Conservation (phyloP, 352 stramenopile species). For the Blastocystis sp. region DNA sequence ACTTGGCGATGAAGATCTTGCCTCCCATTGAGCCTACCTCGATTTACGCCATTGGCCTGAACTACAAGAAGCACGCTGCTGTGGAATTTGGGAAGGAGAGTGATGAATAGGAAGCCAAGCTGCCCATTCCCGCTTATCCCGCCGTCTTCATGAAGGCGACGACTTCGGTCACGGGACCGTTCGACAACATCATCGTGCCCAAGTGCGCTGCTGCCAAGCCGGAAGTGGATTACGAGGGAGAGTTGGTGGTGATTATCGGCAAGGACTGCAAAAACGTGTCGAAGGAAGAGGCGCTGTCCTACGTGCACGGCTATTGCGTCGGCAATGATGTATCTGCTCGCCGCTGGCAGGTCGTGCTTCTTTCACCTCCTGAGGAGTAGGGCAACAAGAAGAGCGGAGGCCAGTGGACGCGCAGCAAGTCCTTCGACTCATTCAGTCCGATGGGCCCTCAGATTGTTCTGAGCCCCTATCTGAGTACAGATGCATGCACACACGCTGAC, state of each 20-base stretch:
- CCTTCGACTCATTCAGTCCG: slow-evolving; percentile 85
- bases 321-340: slow-evolving; percentile 79
- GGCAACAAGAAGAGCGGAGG: slow-evolving; percentile 77
- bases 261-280: slow-evolving; percentile 80
- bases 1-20: slow-evolving; percentile 73
- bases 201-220: slow-evolving; percentile 70
- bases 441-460: slow-evolving; percentile 82
- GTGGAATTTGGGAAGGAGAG: slow-evolving; percentile 52
- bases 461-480: slow-evolving; percentile 70
- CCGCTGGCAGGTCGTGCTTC: slow-evolving; percentile 77
- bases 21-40: slow-evolving; percentile 79
- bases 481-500: neutral
- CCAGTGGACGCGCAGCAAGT: slow-evolving; percentile 84
- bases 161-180: slow-evolving; percentile 79
- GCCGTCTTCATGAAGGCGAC: slow-evolving; percentile 84
- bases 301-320: slow-evolving; percentile 81
- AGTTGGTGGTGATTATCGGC: slow-evolving; percentile 83
- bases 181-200: slow-evolving; percentile 80
- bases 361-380: neutral
- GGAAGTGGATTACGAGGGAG: slow-evolving; percentile 83
- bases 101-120: slow-evolving; percentile 79
- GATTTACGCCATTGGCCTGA: slow-evolving; percentile 83
- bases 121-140: slow-evolving; percentile 77
- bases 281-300: slow-evolving; percentile 79
- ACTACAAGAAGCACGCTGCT: slow-evolving; percentile 81